Conservation (phyloP, 2,329 filamentous ascomycete genomes). For the Aspergillus quadricinctus region DNA sequence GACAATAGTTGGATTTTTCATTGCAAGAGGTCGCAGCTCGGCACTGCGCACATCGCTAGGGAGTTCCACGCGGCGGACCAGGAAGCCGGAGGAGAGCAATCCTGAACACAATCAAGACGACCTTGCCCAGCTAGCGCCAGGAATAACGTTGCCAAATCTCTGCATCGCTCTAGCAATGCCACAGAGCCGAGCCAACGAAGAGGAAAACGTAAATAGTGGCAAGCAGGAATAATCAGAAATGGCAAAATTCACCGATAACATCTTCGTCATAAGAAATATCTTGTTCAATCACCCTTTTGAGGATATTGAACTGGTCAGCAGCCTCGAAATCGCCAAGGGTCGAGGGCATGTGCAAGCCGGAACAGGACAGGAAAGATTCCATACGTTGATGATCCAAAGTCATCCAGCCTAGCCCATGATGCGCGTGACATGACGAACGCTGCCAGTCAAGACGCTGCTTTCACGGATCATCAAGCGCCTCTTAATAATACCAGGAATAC, state of each 20-base stretch:
- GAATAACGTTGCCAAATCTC: not conserved
- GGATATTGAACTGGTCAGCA: conserved; percentile 10
- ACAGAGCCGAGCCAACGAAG: conserved; percentile 2
- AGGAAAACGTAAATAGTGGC: conserved; percentile 3
- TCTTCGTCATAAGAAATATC: conserved; percentile 9
- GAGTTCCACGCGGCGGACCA: not conserved
- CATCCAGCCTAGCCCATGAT: not conserved
- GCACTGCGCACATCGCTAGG: not conserved
- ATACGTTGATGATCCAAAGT: conserved; percentile 1
- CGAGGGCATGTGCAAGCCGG: conserved; percentile 6
- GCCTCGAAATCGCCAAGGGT: conserved; percentile 6
- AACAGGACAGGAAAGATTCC: conserved; percentile 4
- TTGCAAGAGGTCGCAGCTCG: not conserved
- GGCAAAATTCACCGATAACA: conserved; percentile 10
- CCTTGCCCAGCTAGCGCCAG: not conserved
- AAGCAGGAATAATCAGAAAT: conserved; percentile 7
- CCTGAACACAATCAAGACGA: not conserved
- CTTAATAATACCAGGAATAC: conserved; percentile 4
- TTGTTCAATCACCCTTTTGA: conserved; percentile 9
- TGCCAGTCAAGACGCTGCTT: conserved; percentile 1
- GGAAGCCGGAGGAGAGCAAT: not conserved
- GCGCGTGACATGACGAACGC: not conserved
- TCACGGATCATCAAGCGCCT: conserved; percentile 5
- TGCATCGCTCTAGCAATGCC: conserved; percentile 10
- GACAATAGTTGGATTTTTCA: conserved; percentile 7